These are phyloP conservation scores for Globisporangium nodosum DNA, from an alignment of 352 stramenopile species.

Conservation along the genomic window DNA sequence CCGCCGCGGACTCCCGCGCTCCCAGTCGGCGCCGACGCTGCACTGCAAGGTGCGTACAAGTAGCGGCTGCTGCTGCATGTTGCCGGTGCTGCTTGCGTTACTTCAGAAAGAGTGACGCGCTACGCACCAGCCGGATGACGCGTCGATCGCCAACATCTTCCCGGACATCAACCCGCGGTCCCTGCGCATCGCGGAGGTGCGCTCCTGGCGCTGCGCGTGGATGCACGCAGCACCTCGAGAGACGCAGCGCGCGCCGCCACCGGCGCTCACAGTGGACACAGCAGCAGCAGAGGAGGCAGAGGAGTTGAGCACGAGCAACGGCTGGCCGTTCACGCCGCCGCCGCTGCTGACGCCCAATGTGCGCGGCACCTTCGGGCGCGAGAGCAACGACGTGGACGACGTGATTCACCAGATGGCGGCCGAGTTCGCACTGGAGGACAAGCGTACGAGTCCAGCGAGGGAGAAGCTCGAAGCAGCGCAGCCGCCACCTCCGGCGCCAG, in stretches of 20 bases:
- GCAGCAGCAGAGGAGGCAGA: neutral
- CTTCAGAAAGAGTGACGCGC: neutral
- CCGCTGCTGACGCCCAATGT: neutral
- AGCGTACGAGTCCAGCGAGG: constrained; percentile 10
- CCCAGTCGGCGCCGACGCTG: constrained; percentile 25
- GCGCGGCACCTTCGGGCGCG: neutral
- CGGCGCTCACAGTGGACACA: neutral
- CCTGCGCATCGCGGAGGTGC: constrained; percentile 74
- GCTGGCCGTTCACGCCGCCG: constrained; percentile 6
- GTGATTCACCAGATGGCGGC: constrained; percentile 29
- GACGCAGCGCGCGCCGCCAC: neutral
- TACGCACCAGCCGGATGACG: constrained; percentile 28
- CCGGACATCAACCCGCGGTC: constrained; percentile 75
- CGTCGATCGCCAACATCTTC: constrained; percentile 67
- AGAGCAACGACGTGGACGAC: constrained; percentile 29
- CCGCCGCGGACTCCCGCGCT: constrained; percentile 12
- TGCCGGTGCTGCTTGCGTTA: neutral
- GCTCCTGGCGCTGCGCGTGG: constrained; percentile 74
- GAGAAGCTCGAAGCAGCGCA: no score
- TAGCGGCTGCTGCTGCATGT: neutral
- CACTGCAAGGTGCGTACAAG: constrained; percentile 8
- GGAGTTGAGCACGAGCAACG: neutral
- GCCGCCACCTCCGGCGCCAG: neutral
- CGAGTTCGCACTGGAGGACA: constrained; percentile 51
- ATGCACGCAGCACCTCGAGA: constrained; percentile 40